A percentile compares a stretch with the other conserved stretches of the same genome.
Evolutionary conservation across 352 stramenopile species (phyloP).

Genomic region (Pythium apleroticum): DNA sequence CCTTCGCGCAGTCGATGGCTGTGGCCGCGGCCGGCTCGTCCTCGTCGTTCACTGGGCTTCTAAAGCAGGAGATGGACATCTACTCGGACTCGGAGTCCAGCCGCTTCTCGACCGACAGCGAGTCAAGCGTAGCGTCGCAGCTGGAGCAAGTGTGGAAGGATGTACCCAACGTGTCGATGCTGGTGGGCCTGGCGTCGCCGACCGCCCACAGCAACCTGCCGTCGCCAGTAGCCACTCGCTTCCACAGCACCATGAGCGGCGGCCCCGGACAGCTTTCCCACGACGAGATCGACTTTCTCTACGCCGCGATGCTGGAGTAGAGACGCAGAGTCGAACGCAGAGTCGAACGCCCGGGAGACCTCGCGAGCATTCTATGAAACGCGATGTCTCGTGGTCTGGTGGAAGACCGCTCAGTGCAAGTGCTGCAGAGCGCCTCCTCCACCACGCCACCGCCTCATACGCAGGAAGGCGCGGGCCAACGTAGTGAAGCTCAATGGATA

Average conservation of each 20-base stretch:
- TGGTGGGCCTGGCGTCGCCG: constrained; percentile 16
- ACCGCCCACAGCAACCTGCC: constrained; percentile 4
- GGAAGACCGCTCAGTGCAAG: constrained; percentile 35
- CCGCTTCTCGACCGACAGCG: constrained; percentile 57
- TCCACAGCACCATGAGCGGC: constrained; percentile 27
- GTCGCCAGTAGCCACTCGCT: constrained; percentile 21
- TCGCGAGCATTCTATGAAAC: constrained; percentile 2
- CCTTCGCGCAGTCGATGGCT: constrained; percentile 25
- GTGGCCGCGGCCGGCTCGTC: constrained; percentile 3
- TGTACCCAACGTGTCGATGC: constrained; percentile 34
- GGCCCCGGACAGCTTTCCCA: constrained; percentile 45
- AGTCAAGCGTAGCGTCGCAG: constrained; percentile 36
- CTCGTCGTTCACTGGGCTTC: constrained; percentile 30
- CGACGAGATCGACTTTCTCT: constrained; percentile 87
- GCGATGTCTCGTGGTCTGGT: not conserved
- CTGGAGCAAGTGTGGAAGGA: constrained; percentile 63
- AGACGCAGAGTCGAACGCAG: not conserved
- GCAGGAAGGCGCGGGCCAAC: not conserved
- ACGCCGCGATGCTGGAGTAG: constrained; percentile 78
- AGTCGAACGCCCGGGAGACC: not conserved
- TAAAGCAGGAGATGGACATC: constrained; percentile 44
- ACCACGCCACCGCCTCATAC: not conserved
- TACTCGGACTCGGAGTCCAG: constrained; percentile 76
- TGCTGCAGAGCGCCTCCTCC: constrained; percentile 34
- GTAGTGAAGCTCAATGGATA: not conserved